Base-by-base conservation (phyloP, 805 yeast species). In the Starmerella powellii region DNA sequence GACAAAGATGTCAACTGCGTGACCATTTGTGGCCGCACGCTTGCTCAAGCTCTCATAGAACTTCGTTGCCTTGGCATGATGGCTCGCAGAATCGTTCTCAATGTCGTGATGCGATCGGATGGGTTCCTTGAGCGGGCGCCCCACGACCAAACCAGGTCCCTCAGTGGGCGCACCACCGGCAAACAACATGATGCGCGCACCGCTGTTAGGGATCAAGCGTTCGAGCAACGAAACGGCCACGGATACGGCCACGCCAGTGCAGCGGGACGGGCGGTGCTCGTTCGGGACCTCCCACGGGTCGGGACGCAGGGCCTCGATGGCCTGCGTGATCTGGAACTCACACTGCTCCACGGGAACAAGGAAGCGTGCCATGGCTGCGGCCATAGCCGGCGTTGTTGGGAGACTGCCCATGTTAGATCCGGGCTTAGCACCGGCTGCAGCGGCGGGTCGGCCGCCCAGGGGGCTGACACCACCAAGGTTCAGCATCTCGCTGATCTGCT, bases 51-150 rank as follows among this genome's bases (percentile, higher is more conserved):
- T 65, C 48, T 81, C 87, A 62, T 86, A 87, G 57, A 76, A 86
- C 61, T 83, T 79, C 54, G 72, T 73, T 8, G 95, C 93, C 61
- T 82, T 83, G 57, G 82, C 80, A 66, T 77, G 83, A 60, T 86
- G 94, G 57, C 79, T 79, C 42, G 95, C 94, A 38, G 72, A 63
- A 55, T 88, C 96, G 52, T 86, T 78, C 61, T 91, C 97, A 52
- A 91, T 83, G 61, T 91, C 98, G 57, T 82, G 84, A 64, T 91
- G 99, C 8, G 98, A 91, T 68, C 99, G 77, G 55, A 91, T 81
- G 37, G 98, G 95, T 63, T 91, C 98, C 60, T 83, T 82, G 60
- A 91, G 72, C 61, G 86, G 91, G 19, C 80, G 76, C 34, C 88
- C 84, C 23, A 91, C 99, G 52, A 91, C 85, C 60, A 83, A 67